phyloP scores from a whole-genome alignment of 495 filamentous ascomycete genomes.

The Sordaria brevicollis region DNA sequence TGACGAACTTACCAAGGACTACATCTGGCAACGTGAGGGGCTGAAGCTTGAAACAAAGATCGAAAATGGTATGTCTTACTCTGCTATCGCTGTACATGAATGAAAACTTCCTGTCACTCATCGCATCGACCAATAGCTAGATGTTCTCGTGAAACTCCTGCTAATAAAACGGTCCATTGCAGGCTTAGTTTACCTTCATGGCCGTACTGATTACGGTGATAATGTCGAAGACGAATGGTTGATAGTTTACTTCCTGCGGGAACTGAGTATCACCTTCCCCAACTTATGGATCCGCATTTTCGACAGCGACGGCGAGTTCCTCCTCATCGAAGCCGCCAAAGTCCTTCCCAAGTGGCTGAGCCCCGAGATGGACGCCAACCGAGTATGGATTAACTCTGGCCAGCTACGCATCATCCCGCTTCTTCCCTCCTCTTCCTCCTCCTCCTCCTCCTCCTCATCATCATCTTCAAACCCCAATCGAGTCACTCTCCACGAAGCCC shows the following conservation, averaged over 20 bases:
- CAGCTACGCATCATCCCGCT: constrained; percentile 64
- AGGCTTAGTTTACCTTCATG: constrained; percentile 47
- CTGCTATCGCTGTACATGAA: background rate
- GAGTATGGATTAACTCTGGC: constrained; percentile 73
- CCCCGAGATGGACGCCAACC: constrained; percentile 78
- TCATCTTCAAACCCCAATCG: constrained; percentile 23
- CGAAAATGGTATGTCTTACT: constrained; percentile 41
- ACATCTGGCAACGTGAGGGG: constrained; percentile 88
- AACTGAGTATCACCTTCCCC: constrained; percentile 61
- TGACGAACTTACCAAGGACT: constrained; percentile 58
- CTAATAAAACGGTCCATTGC: background rate
- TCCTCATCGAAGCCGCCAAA: constrained; percentile 88
- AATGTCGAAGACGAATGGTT: constrained; percentile 97
- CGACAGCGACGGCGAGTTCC: constrained; percentile 89
- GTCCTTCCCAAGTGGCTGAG: constrained; percentile 82
- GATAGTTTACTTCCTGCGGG: constrained; percentile 80
- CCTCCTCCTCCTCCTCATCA: background rate
- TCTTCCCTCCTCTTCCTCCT: background rate
- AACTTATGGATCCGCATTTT: constrained; percentile 72
- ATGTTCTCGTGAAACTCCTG: too few relatives aligned
- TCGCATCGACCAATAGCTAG: too few relatives aligned
- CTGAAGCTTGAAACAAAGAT: constrained; percentile 52
- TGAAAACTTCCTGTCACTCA: background rate
- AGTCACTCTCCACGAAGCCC: constrained; percentile 50
- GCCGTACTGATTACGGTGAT: constrained; percentile 78